These are phyloP conservation scores for Talaromyces albobiverticillius DNA, from an alignment of 2,329 filamentous ascomycete genomes.

Conservation along the genomic window DNA sequence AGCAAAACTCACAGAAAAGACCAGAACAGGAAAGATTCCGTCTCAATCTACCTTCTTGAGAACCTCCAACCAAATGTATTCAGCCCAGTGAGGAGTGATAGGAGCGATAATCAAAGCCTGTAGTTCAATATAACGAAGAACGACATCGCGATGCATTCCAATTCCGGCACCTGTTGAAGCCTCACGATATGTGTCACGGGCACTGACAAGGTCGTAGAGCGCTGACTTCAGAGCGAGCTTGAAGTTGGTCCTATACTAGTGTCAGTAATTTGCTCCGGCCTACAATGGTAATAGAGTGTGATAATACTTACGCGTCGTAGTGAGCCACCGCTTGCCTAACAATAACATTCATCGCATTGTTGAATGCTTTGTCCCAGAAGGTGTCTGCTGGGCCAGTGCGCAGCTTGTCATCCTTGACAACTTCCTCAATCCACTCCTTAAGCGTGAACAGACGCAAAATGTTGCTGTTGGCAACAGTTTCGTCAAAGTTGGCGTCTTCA, in stretches of 20 bases:
- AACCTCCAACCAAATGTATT: slow-evolving; percentile 91
- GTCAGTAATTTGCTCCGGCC: slow-evolving; percentile 9
- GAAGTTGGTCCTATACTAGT: slow-evolving; percentile 62
- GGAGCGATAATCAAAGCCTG: slow-evolving; percentile 80
- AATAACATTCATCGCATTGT: slow-evolving; percentile 85
- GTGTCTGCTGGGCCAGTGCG: slow-evolving; percentile 71
- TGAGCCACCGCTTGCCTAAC: slow-evolving; percentile 75
- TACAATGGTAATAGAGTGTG: too few species aligned
- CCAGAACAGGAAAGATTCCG: neutral
- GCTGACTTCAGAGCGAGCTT: slow-evolving; percentile 82
- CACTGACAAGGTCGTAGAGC: slow-evolving; percentile 86
- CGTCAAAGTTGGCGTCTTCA: slow-evolving; percentile 95
- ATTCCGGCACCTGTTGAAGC: slow-evolving; percentile 71
- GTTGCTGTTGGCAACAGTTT: slow-evolving; percentile 86
- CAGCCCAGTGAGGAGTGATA: slow-evolving; percentile 88
- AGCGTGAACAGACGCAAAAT: slow-evolving; percentile 81
- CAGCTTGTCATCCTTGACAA: slow-evolving; percentile 69
- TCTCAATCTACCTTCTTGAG: slow-evolving; percentile 60
- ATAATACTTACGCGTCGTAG: slow-evolving; percentile 62
- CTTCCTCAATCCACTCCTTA: slow-evolving; percentile 89
- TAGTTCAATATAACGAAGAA: slow-evolving; percentile 77
- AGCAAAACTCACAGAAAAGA: neutral
- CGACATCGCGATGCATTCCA: slow-evolving; percentile 80
- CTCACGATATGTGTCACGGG: slow-evolving; percentile 89
- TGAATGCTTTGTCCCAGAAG: slow-evolving; percentile 85